Base-by-base conservation (phyloP, 2,329 filamentous ascomycete genomes). In the Ceratocystis lukuohia region DNA sequence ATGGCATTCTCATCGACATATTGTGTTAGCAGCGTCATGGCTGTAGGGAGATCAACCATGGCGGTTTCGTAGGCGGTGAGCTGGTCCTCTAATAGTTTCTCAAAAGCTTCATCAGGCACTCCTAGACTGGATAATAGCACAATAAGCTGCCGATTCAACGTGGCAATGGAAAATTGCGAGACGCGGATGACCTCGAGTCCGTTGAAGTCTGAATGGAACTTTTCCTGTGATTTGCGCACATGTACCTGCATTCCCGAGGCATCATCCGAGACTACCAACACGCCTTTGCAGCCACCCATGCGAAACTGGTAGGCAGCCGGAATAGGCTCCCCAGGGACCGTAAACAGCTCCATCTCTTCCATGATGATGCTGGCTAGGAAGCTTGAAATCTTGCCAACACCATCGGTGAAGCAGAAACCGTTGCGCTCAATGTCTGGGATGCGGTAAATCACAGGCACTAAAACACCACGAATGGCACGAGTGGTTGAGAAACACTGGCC, bases 401-500 rank as follows among this genome's bases (percentile, higher is more conserved):
- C 94, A 72, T 99, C 94, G 0, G 89, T 94, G 73, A 97, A 99
- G 68, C 79, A 88, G 72, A 84, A 86, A 0, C 79, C 82, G 61
- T 88, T 85, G 1, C 81, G 80, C 67, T 85, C 78, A 22, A 97
- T 82, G 70, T 97, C 94, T 0, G 80, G 75, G 41, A 93, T 89
- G 3, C 78, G 83, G 4, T 79, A 78, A 12, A 82, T 78, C 1
- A 80, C 78, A 0, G 83, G 83, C 5, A 87, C 82, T 0, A 80
- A 81, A 25, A 86, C 83, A 17, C 84, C 81, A 33, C 79, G 80
- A 53, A 96, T 85, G 10, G 88, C 85, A 68, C 89, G 80, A 0
- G 94, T 99, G 0, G 93, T 96, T 0, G 94, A 96, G 73, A 99
- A 96, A 73, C 92, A 96, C 75, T 97, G 94, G 0, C 94, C 94